Evolutionary conservation across 1,284 basidiomycete genomes (phyloP).

Genomic region (Athelia psychrophila): DNA sequence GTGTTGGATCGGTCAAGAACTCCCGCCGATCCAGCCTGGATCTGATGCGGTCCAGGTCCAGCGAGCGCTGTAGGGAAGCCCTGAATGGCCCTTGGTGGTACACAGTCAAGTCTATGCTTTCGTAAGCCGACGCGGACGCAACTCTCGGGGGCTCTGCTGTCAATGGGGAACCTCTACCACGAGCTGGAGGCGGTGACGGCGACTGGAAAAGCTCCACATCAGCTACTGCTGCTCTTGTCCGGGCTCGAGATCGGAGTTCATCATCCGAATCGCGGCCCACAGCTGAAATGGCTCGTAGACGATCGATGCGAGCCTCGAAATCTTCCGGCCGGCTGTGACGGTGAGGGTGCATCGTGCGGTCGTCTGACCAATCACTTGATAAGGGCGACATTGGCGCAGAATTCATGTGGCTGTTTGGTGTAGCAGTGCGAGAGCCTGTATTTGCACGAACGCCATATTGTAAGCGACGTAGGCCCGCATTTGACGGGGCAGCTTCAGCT

Average conservation of each 20-base stretch:
- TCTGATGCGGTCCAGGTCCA: constrained; percentile 19
- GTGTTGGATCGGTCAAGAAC: background rate
- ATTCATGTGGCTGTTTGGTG: too few species aligned
- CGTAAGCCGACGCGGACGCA: background rate
- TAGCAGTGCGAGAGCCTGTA: too few species aligned
- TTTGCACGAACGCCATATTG: too few species aligned
- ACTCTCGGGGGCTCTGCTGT: background rate
- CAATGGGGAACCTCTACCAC: background rate
- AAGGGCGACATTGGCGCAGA: too few species aligned
- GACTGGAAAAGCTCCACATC: background rate
- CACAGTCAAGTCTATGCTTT: constrained; percentile 29
- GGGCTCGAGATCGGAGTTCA: background rate
- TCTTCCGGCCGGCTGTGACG: too few species aligned
- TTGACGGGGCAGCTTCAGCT: too few species aligned
- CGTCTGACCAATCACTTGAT: too few species aligned
- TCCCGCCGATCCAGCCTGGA: constrained; percentile 6
- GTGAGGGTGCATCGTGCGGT: too few species aligned
- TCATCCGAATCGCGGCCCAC: background rate
- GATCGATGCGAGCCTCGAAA: too few species aligned
- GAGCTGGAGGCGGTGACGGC: background rate
- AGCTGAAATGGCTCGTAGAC: too few species aligned
- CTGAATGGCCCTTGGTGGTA: constrained; percentile 42
- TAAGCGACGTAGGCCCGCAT: too few species aligned
- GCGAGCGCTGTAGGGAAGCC: constrained; percentile 35
- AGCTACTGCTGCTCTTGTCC: constrained; percentile 8